phyloP scores from a whole-genome alignment of 257 asterid species.

The Fraxinus quadrangulata region DNA sequence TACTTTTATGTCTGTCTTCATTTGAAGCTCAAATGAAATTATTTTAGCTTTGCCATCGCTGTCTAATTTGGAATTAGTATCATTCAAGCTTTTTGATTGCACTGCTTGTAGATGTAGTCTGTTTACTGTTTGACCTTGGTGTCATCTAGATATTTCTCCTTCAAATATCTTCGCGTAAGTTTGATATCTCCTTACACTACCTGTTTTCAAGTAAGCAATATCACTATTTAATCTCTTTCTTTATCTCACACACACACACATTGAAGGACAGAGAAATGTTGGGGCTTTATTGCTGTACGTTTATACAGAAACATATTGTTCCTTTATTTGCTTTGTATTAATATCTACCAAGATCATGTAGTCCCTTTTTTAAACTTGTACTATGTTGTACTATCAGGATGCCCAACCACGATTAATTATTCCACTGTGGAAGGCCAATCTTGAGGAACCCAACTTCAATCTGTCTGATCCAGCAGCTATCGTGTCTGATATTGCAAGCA shows the following conservation, averaged over 20 bases:
- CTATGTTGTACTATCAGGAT: constrained; percentile 54
- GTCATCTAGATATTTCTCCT: not conserved
- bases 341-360: not conserved
- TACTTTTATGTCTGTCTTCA: constrained; percentile 23
- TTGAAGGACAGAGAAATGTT: too few species aligned
- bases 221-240: not conserved
- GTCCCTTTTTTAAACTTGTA: constrained; percentile 16
- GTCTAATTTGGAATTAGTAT: not conserved
- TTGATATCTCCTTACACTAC: not conserved
- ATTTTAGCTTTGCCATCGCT: not conserved
- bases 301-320: not conserved
- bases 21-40: constrained; percentile 3
- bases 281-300: not conserved
- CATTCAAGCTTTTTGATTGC: not conserved
- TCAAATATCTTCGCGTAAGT: constrained; percentile 3
- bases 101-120: constrained; percentile 3
- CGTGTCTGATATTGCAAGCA: constrained; percentile 60
- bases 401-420: constrained; percentile 78
- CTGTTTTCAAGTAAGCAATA: not conserved
- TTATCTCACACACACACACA: not conserved
- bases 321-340: not conserved
- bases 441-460: constrained; percentile 79
- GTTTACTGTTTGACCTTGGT: not conserved
- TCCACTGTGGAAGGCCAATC: constrained; percentile 92
- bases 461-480: constrained; percentile 72